Base-by-base conservation (phyloP, 257 asterid species). In the Fraxinus pennsylvanica region DNA sequence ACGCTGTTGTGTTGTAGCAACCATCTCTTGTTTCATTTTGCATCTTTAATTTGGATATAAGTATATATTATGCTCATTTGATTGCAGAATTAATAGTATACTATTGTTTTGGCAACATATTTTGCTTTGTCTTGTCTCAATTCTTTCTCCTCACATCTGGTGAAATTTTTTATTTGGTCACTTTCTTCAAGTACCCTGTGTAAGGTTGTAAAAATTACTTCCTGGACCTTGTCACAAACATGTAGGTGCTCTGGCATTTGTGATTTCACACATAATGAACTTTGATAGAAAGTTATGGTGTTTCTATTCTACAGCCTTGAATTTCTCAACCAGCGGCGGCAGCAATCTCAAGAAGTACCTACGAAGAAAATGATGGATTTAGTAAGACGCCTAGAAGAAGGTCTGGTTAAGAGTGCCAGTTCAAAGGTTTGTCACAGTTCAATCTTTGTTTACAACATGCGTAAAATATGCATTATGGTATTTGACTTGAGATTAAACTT, bases 351-450 rank as follows among this genome's bases (percentile, higher is more conserved):
- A 52, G 96, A 88, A 71, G 87, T 83, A 81, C 85, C 96, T 57
- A 74, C 68, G 61, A 86, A 78, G 91, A 92, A 76, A 86, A 75
- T 92, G 79, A 1, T 83, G 1, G 98, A 92, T 75, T 76, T 94
- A 82, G 97, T 88, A 77, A 86, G 72, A 87, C 96, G 97, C 71
- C 80, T 94, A 71, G 99, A 94, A 79, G 97, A 89, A 84, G 92
- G 88, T 78, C 83, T 94, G 78, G 84, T 87, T 86, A 92, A 87
- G 90, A 84, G 83, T 90, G 97, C 99, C 75, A 74, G 86, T 0
- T 79, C 97, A 82, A 90, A 86, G 97, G 99, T 94, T 81, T 79
- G 84, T 76, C 68, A 15, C 59, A 73, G 74, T 76, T 74, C 68
- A 38, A 50, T 70, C 35, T 72, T 41, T 72, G 8, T 9, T 21